Base-by-base conservation (phyloP, 1,139 yeast genomes). In the Spathaspora sp. region DNA sequence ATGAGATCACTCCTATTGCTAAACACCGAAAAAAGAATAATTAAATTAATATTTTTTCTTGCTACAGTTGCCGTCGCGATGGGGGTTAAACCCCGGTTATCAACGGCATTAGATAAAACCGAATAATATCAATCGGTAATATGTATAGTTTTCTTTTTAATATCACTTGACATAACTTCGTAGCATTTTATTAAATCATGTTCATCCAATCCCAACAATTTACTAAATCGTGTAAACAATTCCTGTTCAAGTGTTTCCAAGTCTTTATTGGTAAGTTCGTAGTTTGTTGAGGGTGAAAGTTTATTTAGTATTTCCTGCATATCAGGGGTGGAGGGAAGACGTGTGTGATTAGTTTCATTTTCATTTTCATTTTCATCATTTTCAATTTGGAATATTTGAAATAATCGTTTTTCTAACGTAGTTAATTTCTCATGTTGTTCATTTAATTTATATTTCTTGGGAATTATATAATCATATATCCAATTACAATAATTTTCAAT, bases 401-500 rank as follows among this genome's bases (percentile, higher is more conserved):
- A 62, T 24, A 75, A 57, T 45, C 78, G 56, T 44, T 67, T 67
- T 17, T 67, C 64, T 61, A 72, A 62, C 9, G 68, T 55, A 0
- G 69, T 47, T 3, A 61, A 44, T n/a, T 40, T 54, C n/a, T 46
- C 46, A 15, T 49, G 47, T 10, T 52, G 53, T 4, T 55, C 56
- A 2, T 47, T 44, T 7, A 55, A 47, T 34, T 58, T 54, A 41
- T 51, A 49, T 18, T 57, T 55, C 44, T 59, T 59, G 1, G 67
- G 68, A 1, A 74, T 55, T 20, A 73, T 50, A 36, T 65, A 60
- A 5, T 64, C 64, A 47, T 67, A 63, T 27, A 77, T 63, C 70
- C 78, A 74, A 26, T 71, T 64, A 41, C 76, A 64, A 55, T 76
- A 79, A 20, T 61, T 56, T 13, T 64, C 63, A 7, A 71, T 64